Conservation (phyloP, 257 asterid genomes). For the Solanum gandarillasii region DNA sequence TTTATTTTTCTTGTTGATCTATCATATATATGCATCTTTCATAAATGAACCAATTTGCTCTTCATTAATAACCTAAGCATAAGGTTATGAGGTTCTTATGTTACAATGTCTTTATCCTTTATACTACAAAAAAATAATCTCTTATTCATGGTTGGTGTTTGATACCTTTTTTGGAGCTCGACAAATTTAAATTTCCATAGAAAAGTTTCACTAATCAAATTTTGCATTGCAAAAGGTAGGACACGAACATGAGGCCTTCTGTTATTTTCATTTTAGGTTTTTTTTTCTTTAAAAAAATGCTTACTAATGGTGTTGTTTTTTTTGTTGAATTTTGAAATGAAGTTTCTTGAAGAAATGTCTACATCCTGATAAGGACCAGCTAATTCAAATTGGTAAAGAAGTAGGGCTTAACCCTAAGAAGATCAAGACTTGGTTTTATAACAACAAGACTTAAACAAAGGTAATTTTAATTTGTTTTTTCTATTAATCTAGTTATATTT, state of each 20-base stretch:
- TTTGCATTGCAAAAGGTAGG: too few relatives aligned
- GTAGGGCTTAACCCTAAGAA: constrained; percentile 46
- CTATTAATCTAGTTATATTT: not conserved
- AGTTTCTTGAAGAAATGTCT: constrained; percentile 54
- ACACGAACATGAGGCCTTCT: not conserved
- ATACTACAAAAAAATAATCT: not conserved
- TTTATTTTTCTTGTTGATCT: too few relatives aligned
- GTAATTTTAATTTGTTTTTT: not conserved
- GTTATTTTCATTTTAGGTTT: not conserved
- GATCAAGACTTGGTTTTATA: constrained; percentile 64
- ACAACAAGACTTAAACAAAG: constrained; percentile 49
- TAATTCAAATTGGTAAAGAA: constrained; percentile 35
- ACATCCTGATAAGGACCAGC: constrained; percentile 44
- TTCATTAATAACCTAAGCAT: too few relatives aligned
- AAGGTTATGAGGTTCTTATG: not conserved
- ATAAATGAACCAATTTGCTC: too few relatives aligned
- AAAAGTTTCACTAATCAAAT: not conserved
- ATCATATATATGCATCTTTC: too few relatives aligned
- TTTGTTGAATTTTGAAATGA: not conserved
- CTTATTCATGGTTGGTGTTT: not conserved
- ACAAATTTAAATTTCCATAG: too few relatives aligned
- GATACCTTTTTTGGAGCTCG: not conserved
- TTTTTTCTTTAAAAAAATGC: not conserved
- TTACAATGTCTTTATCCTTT: not conserved
- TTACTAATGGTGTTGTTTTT: not conserved